Base-by-base conservation (phyloP, 495 filamentous ascomycete species). In the Aspergillus hancockii region DNA sequence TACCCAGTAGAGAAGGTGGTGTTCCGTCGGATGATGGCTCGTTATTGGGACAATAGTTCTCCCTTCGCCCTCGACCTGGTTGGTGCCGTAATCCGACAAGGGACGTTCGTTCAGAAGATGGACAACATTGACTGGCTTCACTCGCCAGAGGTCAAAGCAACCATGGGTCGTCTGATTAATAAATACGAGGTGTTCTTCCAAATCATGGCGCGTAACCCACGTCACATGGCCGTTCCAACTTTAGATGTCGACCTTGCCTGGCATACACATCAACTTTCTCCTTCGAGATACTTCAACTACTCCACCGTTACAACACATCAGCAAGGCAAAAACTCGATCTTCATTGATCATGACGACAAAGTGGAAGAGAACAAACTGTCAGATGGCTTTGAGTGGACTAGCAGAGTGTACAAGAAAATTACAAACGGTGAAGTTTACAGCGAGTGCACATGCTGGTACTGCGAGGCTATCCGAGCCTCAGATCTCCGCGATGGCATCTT, bases 361-460 rank as follows among this genome's bases (percentile, higher is more conserved):
- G 86, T 96, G 32, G 83, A 82, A 18, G 87, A 90, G 55, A 75
- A 66, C 41, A 75, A 74, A 21, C 79, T 95, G 28, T 83, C 80
- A 49, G 73, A 73, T 14, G 79, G 79, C 43, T 93, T 95, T 62
- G 84, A 85, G 66, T 90, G 88, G 86, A 96, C 92, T 0, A 83
- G 76, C 68, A 87, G 85, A 63, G 72, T 66, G 12, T 96, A 92
- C 69, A 79, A 87, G 62, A 83, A 86, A 34, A 60, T 69, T 40
- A 76, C 72, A 18, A 86, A 79, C 63, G 75, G 77, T 8, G 81
- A 88, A 58, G 80, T 89, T 25, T 96, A 94, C 71, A 88, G 82
- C 30, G 88, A 90, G 70, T 96, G 92, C 67, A 91, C 86, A 4
- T 96, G 92, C 73, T 96, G 92, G 90, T 93, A 92, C 68, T 96